Conservation (phyloP, 805 yeast genomes). For the Saturnispora gosingensis region DNA sequence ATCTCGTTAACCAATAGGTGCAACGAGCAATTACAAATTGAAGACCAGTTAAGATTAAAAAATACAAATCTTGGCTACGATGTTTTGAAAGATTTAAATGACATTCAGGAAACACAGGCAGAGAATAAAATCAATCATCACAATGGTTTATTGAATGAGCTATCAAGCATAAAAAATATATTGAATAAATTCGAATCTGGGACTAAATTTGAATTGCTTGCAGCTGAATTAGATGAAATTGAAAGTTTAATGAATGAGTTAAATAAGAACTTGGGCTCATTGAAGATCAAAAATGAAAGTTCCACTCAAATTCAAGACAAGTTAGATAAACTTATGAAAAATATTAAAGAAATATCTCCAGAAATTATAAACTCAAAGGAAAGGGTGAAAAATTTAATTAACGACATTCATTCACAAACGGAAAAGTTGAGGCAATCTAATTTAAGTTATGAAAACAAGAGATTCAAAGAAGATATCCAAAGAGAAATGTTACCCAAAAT, state of each 20-base stretch:
- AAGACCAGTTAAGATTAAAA: constrained; percentile 8
- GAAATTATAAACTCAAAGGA: background rate
- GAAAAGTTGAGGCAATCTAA: background rate
- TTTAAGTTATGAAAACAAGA: background rate
- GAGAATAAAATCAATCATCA: background rate
- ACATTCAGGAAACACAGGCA: constrained; percentile 2
- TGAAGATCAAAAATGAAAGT: background rate
- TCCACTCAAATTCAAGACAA: background rate
- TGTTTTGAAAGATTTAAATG: background rate
- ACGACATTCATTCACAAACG: background rate
- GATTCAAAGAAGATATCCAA: background rate
- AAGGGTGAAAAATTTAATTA: background rate
- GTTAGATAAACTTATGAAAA: background rate
- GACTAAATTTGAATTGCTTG: background rate
- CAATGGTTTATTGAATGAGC: background rate
- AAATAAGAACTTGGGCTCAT: background rate
- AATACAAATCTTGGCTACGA: background rate
- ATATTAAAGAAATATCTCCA: background rate
- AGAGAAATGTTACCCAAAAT: background rate
- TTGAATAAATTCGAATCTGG: background rate
- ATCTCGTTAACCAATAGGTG: constrained; percentile 25
- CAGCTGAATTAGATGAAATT: background rate
- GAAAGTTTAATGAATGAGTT: background rate
- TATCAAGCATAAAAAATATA: background rate
- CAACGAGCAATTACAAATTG: constrained; percentile 16